Evolutionary conservation across 306 rosid species (phyloP).

Genomic region (Prunus padus): DNA sequence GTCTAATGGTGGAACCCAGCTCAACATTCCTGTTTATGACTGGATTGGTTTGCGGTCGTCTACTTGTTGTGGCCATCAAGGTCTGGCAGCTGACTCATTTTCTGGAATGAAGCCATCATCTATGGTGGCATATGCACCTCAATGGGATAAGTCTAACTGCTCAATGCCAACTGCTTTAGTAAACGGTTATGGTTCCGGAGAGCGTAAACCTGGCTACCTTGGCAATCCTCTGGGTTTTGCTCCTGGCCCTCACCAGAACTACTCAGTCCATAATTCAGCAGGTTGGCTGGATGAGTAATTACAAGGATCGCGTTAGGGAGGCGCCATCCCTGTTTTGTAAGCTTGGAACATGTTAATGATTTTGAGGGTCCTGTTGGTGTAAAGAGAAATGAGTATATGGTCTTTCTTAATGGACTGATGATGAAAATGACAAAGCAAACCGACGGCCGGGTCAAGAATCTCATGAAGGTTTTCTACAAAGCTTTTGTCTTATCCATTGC

Average conservation of each 20-base stretch:
- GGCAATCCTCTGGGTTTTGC: conserved; percentile 34
- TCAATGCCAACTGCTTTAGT: conserved; percentile 26
- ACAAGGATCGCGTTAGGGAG: too few species aligned
- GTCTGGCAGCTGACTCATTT: conserved; percentile 27
- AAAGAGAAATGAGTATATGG: too few species aligned
- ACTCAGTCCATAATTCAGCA: conserved; percentile 47
- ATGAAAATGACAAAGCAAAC: too few species aligned
- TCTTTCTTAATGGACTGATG: too few species aligned
- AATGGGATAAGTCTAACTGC: conserved; percentile 46
- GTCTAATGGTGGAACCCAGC: conserved; percentile 14
- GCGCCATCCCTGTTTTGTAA: too few species aligned
- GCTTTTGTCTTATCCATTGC: conserved; percentile 49
- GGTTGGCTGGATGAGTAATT: conserved; percentile 54
- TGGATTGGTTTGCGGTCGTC: too few species aligned
- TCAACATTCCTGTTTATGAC: background rate
- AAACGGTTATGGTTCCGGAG: conserved; percentile 23
- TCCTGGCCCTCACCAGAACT: conserved; percentile 30
- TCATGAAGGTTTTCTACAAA: conserved; percentile 24
- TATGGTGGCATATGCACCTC: conserved; percentile 55
- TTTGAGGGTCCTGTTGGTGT: too few species aligned
- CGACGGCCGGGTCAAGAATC: background rate
- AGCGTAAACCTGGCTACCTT: conserved; percentile 38
- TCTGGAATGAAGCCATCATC: conserved; percentile 41
- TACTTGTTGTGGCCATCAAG: background rate
- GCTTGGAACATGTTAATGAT: too few species aligned